Percentiles rank a stretch among this genome's conserved stretches.
These are phyloP conservation scores for Boletus hoseneyae DNA, from an alignment of 1,284 basidiomycete genomes.

Conservation along the genomic window DNA sequence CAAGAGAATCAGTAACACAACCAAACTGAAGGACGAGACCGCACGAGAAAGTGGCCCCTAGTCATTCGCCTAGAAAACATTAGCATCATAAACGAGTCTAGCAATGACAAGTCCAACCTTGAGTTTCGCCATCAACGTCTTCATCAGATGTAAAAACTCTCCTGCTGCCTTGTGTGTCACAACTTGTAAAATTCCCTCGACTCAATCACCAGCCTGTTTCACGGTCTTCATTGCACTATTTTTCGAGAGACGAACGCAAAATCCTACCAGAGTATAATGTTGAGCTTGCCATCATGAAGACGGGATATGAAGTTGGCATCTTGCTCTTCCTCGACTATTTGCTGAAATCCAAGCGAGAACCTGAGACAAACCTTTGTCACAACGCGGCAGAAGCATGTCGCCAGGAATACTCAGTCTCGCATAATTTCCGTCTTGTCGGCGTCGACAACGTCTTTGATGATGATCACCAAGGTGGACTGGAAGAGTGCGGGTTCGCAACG, in stretches of 20 bases:
- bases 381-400: not conserved
- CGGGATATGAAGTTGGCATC: constrained; percentile 58
- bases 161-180: constrained; percentile 49
- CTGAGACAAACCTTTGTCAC: constrained; percentile 27
- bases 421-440: constrained; percentile 53
- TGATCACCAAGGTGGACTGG: constrained; percentile 55
- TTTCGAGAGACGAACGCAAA: too few species aligned
- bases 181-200: constrained; percentile 54
- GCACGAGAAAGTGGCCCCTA: constrained; percentile 61
- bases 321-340: constrained; percentile 57
- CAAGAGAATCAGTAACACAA: not conserved
- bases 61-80: constrained; percentile 47
- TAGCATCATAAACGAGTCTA: not conserved
- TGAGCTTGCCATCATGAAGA: constrained; percentile 49
- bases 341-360: constrained; percentile 51
- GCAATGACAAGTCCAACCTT: constrained; percentile 39
- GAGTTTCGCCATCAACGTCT: constrained; percentile 63
- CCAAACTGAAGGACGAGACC: constrained; percentile 13
- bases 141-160: constrained; percentile 54
- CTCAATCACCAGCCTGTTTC: constrained; percentile 54
- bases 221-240: not conserved
- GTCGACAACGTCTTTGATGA: constrained; percentile 65
- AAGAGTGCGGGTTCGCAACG: constrained; percentile 54
- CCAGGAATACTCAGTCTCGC: constrained; percentile 41
- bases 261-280: constrained; percentile 49